Conservation (phyloP, 1,284 basidiomycete species). For the Ustilago xerochloae region DNA sequence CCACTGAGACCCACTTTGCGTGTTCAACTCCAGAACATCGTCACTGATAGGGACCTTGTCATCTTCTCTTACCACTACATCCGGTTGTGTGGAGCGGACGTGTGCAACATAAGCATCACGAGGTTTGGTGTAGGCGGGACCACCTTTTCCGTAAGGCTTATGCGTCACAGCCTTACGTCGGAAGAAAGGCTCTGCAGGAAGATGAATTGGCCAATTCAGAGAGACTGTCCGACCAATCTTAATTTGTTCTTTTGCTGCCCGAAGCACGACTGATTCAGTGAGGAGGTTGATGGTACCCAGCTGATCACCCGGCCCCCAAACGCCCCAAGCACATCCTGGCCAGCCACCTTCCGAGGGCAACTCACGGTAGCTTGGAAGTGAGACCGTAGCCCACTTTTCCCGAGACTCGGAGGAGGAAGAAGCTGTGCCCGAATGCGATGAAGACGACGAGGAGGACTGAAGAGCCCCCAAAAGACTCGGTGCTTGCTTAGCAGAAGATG, state of each 20-base stretch:
- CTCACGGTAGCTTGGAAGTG: constrained; percentile 50
- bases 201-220: constrained; percentile 59
- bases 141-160: constrained; percentile 40
- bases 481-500: constrained; percentile 36
- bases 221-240: constrained; percentile 62
- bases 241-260: constrained; percentile 76
- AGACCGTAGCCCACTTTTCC: constrained; percentile 38
- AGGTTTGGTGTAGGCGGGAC: constrained; percentile 23
- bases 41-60: constrained; percentile 47
- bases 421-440: constrained; percentile 2
- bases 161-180: constrained; percentile 44
- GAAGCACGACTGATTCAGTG: constrained; percentile 75
- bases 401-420: constrained; percentile 1
- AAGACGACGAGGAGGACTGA: constrained; percentile 5
- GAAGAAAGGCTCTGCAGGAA: constrained; percentile 58
- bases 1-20: constrained; percentile 81
- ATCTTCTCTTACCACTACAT: constrained; percentile 26
- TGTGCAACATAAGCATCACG: constrained; percentile 31
- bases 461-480: constrained; percentile 17
- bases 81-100: constrained; percentile 12
- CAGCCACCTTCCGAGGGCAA: constrained; percentile 55
- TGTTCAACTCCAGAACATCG: constrained; percentile 73
- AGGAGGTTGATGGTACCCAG: constrained; percentile 79
- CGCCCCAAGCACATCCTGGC: constrained; percentile 73
- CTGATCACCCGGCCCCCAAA: constrained; percentile 78